Base-by-base conservation (phyloP, 495 filamentous ascomycete genomes). In the Aspergillus nidulans region DNA sequence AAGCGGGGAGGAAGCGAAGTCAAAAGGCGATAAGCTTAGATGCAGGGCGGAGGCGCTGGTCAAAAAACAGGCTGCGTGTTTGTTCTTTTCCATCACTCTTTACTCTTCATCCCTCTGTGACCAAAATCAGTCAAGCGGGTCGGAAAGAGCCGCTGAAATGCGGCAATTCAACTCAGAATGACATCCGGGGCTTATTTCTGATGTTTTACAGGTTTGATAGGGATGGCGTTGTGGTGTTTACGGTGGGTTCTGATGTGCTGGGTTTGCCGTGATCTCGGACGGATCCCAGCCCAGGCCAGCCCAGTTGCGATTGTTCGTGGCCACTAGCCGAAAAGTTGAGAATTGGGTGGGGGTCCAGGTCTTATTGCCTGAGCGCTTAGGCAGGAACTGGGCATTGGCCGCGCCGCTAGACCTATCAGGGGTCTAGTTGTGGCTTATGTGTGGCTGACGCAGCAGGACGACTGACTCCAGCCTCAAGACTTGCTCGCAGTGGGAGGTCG, bases 1-100 rank as follows among this genome's bases (percentile, higher is more conserved):
- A 57, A 59, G 61, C 64, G 63, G 64, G 63, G 71, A 66, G 21
- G 62, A 63, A 68, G 64, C 57, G 63, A 63, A 68, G 64, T 59
- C 61, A 61, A 72, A 72, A 64, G 60, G 60, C 61, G 58, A 66
- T 64, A 64, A 64, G 62, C 63, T 65, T 65, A 44, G 47, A 53
- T 56, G 44, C 13, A 46, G 48, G 38, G 49, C 18, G 52, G 49
- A 26, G 23, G 16, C 36, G 36, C 30, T 34, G 30, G 6, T 12
- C 30, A 39, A 44, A 44, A 56, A 53, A 38, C 15, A 55, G 38
- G 26, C 18, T 45, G 48, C 44, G 49, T 46, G 18, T 46, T 55
- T 28, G 58, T 24, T 46, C 19, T 55, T 30, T 45, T 47, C 48
- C 30, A 32, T 49, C 45, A 25, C 21, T 25, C 20, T 38, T 47